phyloP scores from a whole-genome alignment of 2,329 filamentous ascomycete genomes.

The Capronia coronata region DNA sequence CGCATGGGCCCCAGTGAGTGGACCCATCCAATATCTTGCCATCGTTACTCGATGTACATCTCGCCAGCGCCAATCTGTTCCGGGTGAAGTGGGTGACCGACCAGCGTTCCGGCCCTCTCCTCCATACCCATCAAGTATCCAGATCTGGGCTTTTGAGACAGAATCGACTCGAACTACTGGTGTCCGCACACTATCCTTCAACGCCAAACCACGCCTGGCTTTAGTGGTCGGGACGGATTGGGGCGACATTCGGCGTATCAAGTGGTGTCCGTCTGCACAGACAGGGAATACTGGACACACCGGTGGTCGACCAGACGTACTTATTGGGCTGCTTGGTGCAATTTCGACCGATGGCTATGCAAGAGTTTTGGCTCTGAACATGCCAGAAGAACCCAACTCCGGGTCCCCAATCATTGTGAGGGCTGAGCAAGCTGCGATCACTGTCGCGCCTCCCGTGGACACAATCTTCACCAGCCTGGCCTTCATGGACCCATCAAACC shows the following conservation, averaged over 20 bases:
- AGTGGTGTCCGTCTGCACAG: constrained; percentile 47
- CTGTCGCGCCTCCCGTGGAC: constrained; percentile 36
- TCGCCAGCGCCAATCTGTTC: constrained; percentile 33
- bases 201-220: constrained; percentile 41
- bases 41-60: constrained; percentile 39
- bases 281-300: background rate
- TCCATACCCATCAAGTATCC: constrained; percentile 46
- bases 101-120: constrained; percentile 48
- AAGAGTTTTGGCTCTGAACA: constrained; percentile 48
- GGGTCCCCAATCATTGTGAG: background rate
- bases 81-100: constrained; percentile 24
- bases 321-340: constrained; percentile 50
- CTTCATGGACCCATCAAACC: constrained; percentile 51
- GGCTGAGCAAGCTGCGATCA: constrained; percentile 7
- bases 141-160: constrained; percentile 53
- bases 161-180: constrained; percentile 21
- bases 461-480: constrained; percentile 51
- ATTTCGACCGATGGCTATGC: constrained; percentile 54
- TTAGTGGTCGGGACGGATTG: constrained; percentile 52
- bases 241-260: constrained; percentile 49
- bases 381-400: constrained; percentile 3
- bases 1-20: constrained; percentile 43
- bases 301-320: background rate
- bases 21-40: constrained; percentile 52
- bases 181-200: constrained; percentile 40